A percentile compares a stretch with the other conserved stretches of the same genome.
Conservation (phyloP, 306 rosid genomes). For the Datisca glomerata region DNA sequence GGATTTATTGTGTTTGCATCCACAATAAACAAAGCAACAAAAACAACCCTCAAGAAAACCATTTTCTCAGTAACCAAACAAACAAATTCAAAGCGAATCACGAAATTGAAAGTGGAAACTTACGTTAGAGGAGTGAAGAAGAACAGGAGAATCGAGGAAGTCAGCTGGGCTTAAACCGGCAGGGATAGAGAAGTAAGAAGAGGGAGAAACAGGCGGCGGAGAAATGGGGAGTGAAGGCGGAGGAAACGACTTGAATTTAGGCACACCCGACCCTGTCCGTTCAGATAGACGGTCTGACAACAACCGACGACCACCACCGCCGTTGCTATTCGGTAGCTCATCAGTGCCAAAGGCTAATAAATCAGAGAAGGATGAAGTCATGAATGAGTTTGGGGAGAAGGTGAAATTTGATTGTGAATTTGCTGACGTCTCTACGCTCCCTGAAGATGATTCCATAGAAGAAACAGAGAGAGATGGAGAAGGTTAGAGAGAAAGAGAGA, state of each 20-base stretch:
- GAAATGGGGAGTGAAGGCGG: conserved; percentile 83
- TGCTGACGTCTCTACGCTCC: background rate
- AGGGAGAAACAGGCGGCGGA: conserved; percentile 60
- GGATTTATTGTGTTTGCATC: too few relatives aligned
- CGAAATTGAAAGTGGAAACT: conserved; percentile 6
- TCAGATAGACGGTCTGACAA: background rate
- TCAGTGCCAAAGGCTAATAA: background rate
- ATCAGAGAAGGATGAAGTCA: background rate
- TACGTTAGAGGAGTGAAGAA: conserved; percentile 55
- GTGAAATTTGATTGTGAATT: background rate
- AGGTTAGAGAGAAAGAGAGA: background rate
- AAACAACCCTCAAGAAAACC: background rate
- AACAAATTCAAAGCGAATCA: background rate
- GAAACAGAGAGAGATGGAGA: background rate
- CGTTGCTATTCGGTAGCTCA: background rate
- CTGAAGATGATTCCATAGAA: background rate
- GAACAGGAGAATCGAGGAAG: conserved; percentile 88
- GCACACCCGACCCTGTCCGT: conserved; percentile 41
- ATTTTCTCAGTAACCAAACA: background rate
- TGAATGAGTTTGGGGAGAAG: too few relatives aligned
- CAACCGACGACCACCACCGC: background rate
- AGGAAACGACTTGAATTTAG: conserved; percentile 68
- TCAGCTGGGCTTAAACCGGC: conserved; percentile 72
- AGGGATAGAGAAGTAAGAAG: conserved; percentile 65
- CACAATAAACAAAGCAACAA: too few relatives aligned